These are phyloP conservation scores for Plantago elongata DNA, from an alignment of 257 asterid species.

Conservation along the genomic window DNA sequence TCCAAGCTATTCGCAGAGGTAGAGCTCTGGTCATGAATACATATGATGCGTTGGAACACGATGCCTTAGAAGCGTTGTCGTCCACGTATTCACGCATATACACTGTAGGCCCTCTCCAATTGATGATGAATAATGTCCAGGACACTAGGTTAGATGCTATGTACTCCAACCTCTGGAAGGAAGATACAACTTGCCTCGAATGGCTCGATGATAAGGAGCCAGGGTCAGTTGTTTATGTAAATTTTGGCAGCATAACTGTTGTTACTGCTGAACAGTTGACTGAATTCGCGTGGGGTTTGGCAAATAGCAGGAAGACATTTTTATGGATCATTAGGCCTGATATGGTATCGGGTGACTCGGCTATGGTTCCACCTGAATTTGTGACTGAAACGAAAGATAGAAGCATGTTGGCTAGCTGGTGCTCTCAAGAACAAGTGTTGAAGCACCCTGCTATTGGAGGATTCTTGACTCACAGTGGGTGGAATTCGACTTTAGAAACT, in stretches of 20 bases:
- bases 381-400: conserved; percentile 24
- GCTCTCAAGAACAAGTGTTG: conserved; percentile 37
- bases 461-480: conserved; percentile 44
- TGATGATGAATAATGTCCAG: conserved; percentile 22
- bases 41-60: conserved; percentile 31
- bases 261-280: conserved; percentile 33
- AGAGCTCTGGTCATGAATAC: conserved; percentile 31
- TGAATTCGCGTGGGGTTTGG: conserved; percentile 57
- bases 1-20: conserved; percentile 8
- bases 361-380: conserved; percentile 37
- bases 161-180: conserved; percentile 39
- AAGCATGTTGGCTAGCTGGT: conserved; percentile 39
- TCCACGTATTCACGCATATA: conserved; percentile 23
- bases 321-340: conserved; percentile 50
- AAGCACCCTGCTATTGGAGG: conserved; percentile 45
- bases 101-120: conserved; percentile 31
- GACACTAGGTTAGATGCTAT: conserved; percentile 24
- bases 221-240: conserved; percentile 37
- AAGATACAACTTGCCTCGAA: conserved; percentile 24
- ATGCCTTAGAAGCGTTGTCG: conserved; percentile 24
- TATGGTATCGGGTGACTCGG: conserved; percentile 28
- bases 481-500: conserved; percentile 44
- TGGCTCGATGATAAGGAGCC: conserved; percentile 39
- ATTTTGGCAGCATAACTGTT: conserved; percentile 43
- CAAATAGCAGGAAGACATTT: conserved; percentile 32